phyloP scores from a whole-genome alignment of 2,329 filamentous ascomycete genomes.

The Hypoxylon sp. region DNA sequence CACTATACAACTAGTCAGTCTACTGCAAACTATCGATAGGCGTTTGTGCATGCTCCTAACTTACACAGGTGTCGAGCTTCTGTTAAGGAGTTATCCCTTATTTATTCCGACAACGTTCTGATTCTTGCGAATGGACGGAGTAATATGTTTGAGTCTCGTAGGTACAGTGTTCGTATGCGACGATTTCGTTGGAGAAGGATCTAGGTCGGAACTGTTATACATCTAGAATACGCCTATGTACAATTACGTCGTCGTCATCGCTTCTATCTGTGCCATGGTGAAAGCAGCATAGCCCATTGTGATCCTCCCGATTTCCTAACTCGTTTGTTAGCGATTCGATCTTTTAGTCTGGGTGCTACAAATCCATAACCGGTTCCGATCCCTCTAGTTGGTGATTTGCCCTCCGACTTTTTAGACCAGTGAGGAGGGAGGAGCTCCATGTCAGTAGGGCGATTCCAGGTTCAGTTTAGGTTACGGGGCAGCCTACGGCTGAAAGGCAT shows the following conservation, averaged over 20 bases:
- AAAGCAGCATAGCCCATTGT: conserved; percentile 2
- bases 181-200: not conserved
- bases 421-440: not conserved
- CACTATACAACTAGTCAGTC: conserved; percentile 4
- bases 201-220: not conserved
- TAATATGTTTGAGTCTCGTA: not conserved
- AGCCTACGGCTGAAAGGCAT: not conserved
- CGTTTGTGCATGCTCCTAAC: not conserved
- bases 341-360: no score
- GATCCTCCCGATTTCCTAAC: conserved; percentile 1
- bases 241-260: not conserved
- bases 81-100: not conserved
- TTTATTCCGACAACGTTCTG: not conserved
- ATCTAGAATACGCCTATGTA: not conserved
- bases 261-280: not conserved
- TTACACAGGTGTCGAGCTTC: not conserved
- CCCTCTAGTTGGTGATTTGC: not conserved
- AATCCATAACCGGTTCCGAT: conserved; percentile 12
- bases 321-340: no score
- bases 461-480: not conserved
- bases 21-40: not conserved
- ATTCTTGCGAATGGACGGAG: not conserved
- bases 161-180: not conserved
- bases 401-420: not conserved
- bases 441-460: not conserved